Conservation (phyloP, 1,284 basidiomycete genomes). For the Sanghuangporus sanghuang region DNA sequence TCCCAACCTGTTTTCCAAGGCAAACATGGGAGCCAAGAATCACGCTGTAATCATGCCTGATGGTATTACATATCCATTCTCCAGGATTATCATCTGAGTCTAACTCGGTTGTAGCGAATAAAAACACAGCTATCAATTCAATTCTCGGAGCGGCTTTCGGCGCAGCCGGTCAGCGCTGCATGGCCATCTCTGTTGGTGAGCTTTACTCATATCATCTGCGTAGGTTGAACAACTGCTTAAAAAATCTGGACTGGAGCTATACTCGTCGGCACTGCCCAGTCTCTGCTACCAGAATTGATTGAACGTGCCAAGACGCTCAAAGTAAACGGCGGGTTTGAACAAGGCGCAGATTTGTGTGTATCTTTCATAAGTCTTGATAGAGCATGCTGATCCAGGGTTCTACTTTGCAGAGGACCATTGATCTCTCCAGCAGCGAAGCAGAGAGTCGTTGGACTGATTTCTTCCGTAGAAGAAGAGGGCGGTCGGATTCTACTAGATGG, state of each 20-base stretch:
- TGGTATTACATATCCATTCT: conserved; percentile 41
- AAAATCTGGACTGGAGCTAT: conserved; percentile 42
- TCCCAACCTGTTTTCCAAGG: conserved; percentile 33
- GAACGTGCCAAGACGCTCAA: conserved; percentile 80
- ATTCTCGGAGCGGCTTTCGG: conserved; percentile 95
- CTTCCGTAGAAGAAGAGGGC: conserved; percentile 80
- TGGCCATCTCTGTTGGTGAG: conserved; percentile 87
- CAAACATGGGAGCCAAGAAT: conserved; percentile 96
- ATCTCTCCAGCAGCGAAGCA: conserved; percentile 87
- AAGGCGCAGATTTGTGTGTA: conserved; percentile 78
- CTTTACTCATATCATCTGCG: conserved; percentile 8
- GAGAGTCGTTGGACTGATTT: conserved; percentile 75
- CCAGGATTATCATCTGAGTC: background rate
- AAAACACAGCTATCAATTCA: conserved; percentile 90
- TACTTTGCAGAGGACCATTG: conserved; percentile 72
- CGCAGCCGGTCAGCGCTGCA: conserved; percentile 95
- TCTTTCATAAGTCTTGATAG: background rate
- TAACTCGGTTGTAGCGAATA: conserved; percentile 65
- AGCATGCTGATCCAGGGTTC: conserved; percentile 3
- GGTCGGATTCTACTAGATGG: conserved; percentile 90
- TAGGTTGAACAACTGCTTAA: background rate
- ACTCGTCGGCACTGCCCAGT: conserved; percentile 78
- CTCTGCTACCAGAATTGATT: conserved; percentile 85
- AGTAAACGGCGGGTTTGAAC: conserved; percentile 89
- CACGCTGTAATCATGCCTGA: conserved; percentile 95